A percentile compares a stretch with the other conserved stretches of the same genome.
These are phyloP conservation scores for Plenodomus biglobosus DNA, from an alignment of 2,329 filamentous ascomycete species.

Conservation along the genomic window DNA sequence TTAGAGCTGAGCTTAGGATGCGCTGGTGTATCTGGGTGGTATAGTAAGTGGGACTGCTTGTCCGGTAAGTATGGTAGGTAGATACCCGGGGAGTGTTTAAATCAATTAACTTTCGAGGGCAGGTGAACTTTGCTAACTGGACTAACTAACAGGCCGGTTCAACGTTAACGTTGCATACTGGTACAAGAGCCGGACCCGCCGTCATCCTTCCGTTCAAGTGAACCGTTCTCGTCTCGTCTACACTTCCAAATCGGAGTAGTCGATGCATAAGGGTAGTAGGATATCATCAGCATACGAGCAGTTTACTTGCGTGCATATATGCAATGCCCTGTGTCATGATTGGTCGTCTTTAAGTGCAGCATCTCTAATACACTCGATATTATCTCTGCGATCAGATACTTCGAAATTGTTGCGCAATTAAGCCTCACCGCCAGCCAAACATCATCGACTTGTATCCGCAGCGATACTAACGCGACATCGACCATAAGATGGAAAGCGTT, in stretches of 20 bases:
- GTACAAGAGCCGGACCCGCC: not conserved
- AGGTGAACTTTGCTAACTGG: not conserved
- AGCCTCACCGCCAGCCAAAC: not conserved
- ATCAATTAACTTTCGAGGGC: not conserved
- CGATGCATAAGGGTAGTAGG: not conserved
- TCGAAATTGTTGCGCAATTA: not conserved
- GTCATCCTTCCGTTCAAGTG: not conserved
- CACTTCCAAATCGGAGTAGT: not conserved
- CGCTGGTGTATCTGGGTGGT: too few species aligned
- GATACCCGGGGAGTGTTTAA: too few species aligned
- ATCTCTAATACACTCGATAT: not conserved
- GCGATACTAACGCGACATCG: not conserved
- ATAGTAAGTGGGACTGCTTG: too few species aligned
- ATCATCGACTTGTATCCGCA: not conserved
- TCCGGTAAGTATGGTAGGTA: too few species aligned
- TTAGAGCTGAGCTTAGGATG: too few species aligned
- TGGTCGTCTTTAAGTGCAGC: not conserved
- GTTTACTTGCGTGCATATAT: not conserved
- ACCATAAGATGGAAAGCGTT: not conserved
- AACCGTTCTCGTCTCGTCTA: not conserved
- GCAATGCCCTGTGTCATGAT: not conserved
- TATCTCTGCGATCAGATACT: not conserved
- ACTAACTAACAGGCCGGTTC: not conserved
- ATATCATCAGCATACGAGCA: not conserved
- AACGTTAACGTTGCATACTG: too few species aligned